Evolutionary conservation across 2,329 filamentous ascomycete species (phyloP), one percentile per base, ranked within the genome.

Genomic region (Coniella lustricola): DNA sequence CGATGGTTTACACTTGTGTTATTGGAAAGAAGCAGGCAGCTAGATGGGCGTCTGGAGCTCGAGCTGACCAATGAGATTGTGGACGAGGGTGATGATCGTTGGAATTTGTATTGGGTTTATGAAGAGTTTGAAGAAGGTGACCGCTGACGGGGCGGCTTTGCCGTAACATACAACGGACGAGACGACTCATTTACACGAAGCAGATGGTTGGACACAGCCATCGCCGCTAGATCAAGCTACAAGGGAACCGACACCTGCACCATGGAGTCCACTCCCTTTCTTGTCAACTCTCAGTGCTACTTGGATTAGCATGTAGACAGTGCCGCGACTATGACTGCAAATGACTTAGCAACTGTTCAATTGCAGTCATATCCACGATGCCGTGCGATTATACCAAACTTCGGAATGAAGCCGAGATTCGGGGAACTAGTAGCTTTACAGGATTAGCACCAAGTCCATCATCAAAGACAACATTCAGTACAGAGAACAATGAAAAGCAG

Each of bases 1-100:
- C 64, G 60, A 48, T 81, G 77, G 76, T 59, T 71, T 20, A 61
- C 63, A 32, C 64, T 67, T 36, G 69, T 77, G 3, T 53, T 69
- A 4, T 58, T 65, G 5, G 75, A 77, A 59, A 66, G 75, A 10
- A 58, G 56, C 25, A 63, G 59, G 33, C 57, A 77, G 54, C 59
- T 80, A 40, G 60, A 51, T 7, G 68, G 67, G 25, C 60, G 66
- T 57, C 67, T 74, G 57, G 46, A 55, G 13, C 60, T 66, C 2
- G 74, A 77, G 61, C 59, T 72, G 36, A 67, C 75, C 45, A 65
- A 58, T 32, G 60, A 59, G 5, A 57, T 58, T 57, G 16, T 58
- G 8, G 48, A 44, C 43, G 49, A 53, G 13, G 50, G 35, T n/a
- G 43, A 49, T 29, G 22, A 38, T 8, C 36, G 46, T 36, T 56